Base-by-base conservation (phyloP, 306 rosid species). In the Datisca glomerata region DNA sequence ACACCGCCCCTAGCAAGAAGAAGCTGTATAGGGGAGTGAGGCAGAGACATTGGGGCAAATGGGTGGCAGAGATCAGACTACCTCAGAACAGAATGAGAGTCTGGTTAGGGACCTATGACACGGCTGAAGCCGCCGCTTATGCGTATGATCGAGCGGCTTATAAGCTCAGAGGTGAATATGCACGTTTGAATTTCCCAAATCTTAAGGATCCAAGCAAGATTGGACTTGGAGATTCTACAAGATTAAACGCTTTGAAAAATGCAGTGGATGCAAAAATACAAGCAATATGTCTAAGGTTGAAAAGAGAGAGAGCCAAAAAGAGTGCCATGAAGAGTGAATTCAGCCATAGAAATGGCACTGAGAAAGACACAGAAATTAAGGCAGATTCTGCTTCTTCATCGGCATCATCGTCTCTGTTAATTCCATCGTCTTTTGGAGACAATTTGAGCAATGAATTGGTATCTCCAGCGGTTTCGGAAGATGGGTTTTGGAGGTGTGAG, bases 21-120 rank as follows among this genome's bases (percentile, higher is more conserved):
- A 91, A 91, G 43, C 74, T 75, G 0, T 91, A 91, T 81, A 91
- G 98, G 55, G 96, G 98, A 45, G 98, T 91, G 66, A 75, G 98
- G 14, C 96, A 91, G 94, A 91, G 98, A 47, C 92, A 91, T 49
- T 84, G 98, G 98, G 98, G 96, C 11, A 91, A 91, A 71, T 91
- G 98, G 98, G 98, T 84, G 0, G 98, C 98, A 0, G 98, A 91
- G 45, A 91, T 91, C 24, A 62, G 98, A 41, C 86, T 91, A 12
- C 98, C 98, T 6, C 98, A 91, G 67, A 91, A 91, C 67, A 70
- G 98, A 63, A 75, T 80, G 92, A 68, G 98, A 57, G 85, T 84
- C 27, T 91, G 98, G 98, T 63, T 91, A 23, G 98, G 98, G 0
- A 91, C 98, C 4, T 91, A 84, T 10, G 98, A 84, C 36, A 75